Percentiles rank a stretch among this genome's conserved stretches.
phyloP scores from a whole-genome alignment of 352 stramenopile genomes.

The Globisporangium solare region DNA sequence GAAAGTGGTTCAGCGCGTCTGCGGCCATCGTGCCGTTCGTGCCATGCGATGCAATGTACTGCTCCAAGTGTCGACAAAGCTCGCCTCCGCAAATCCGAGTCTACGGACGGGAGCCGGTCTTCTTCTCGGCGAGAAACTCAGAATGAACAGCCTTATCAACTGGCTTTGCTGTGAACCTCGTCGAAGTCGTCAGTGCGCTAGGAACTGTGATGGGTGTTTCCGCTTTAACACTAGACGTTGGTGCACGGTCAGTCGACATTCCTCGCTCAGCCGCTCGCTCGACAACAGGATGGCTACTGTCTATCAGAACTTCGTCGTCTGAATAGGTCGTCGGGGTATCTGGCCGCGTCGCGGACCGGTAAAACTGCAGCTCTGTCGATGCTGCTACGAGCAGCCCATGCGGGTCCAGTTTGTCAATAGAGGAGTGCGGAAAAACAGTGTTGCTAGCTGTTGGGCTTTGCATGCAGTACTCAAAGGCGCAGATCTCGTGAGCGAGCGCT shows the following conservation, averaged over 20 bases:
- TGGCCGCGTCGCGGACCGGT: constrained; percentile 2
- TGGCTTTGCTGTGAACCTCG: constrained; percentile 17
- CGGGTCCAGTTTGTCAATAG: background rate
- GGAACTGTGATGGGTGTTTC: constrained; percentile 20
- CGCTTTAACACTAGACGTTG: background rate
- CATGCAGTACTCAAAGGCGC: constrained; percentile 13
- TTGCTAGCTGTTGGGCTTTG: background rate
- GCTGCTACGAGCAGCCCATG: background rate
- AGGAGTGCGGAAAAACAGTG: background rate
- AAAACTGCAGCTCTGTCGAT: background rate
- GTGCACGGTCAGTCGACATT: background rate
- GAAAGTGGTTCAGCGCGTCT: constrained; percentile 30
- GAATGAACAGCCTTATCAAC: constrained; percentile 17
- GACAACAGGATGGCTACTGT: background rate
- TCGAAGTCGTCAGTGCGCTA: constrained; percentile 14
- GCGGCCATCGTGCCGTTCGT: constrained; percentile 34
- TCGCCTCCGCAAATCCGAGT: constrained; percentile 21
- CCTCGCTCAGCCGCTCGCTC: background rate
- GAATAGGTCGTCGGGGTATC: constrained; percentile 12
- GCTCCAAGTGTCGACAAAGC: constrained; percentile 28
- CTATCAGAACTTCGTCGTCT: background rate
- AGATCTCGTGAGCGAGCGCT: constrained; percentile 37
- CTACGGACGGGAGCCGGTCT: background rate
- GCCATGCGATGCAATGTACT: constrained; percentile 35
- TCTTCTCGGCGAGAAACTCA: constrained; percentile 14